Conservation (phyloP, 2,329 filamentous ascomycete species). For the Aspergillus amoenus region DNA sequence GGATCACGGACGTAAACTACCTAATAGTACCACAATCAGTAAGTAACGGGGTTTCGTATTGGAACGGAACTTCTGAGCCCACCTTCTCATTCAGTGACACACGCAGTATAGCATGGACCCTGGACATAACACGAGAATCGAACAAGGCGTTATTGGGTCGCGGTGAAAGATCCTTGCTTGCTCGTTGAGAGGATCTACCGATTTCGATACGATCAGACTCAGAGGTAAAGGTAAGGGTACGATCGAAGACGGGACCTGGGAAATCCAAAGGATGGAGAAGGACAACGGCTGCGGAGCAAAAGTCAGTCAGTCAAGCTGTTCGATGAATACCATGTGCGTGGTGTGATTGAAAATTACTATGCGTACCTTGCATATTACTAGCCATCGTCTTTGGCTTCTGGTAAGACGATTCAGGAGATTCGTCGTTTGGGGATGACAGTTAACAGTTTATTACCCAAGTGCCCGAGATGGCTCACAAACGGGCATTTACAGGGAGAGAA, state of each 20-base stretch:
- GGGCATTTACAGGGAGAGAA: not conserved
- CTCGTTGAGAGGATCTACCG: constrained; percentile 44
- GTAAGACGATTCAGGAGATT: not conserved
- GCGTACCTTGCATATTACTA: constrained; percentile 25
- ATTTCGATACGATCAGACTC: constrained; percentile 32
- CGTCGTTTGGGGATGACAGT: not conserved
- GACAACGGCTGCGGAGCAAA: constrained; percentile 30
- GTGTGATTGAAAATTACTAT: not conserved
- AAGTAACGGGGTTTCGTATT: not conserved
- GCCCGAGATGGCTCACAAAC: not conserved
- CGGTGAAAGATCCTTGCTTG: constrained; percentile 36
- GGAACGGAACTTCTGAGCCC: not conserved
- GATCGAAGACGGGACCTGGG: constrained; percentile 26
- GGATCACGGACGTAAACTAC: constrained; percentile 53
- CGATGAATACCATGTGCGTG: not conserved
- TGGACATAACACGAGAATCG: constrained; percentile 49
- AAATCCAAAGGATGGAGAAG: constrained; percentile 30
- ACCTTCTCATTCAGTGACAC: constrained; percentile 30
- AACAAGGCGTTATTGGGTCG: constrained; percentile 44
- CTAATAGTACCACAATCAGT: constrained; percentile 20
- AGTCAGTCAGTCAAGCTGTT: constrained; percentile 8
- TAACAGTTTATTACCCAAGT: not conserved
- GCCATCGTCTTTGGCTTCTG: constrained; percentile 18
- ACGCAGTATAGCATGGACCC: constrained; percentile 43
- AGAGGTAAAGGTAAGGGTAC: constrained; percentile 33